Percentiles rank a stretch among this genome's conserved stretches.
These are phyloP conservation scores for Candida broadrunensis DNA, from an alignment of 805 yeast species.

Conservation along the genomic window DNA sequence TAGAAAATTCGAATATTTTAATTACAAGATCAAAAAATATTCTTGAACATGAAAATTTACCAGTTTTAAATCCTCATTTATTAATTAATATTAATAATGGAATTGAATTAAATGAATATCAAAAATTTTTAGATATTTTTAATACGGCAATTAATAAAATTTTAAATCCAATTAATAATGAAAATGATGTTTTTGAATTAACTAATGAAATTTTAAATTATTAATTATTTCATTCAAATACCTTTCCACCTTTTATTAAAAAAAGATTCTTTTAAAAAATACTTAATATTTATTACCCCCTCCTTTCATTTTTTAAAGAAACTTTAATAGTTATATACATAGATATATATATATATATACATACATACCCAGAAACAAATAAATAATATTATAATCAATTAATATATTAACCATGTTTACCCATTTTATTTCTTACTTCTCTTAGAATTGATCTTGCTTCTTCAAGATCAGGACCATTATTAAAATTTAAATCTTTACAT, in stretches of 20 bases:
- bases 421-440: slow-evolving; percentile 63
- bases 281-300: too few species aligned
- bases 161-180: slow-evolving; percentile 17
- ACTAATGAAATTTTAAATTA: slow-evolving; percentile 22
- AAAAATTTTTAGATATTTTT: slow-evolving; percentile 19
- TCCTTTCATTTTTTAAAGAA: too few species aligned
- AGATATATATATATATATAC: too few species aligned
- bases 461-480: slow-evolving; percentile 77
- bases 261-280: too few species aligned
- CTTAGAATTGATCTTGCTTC: slow-evolving; percentile 84
- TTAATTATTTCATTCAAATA: slow-evolving; percentile 2
- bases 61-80: slow-evolving; percentile 42
- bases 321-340: too few species aligned
- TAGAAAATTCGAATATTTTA: slow-evolving; percentile 51
- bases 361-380: too few species aligned
- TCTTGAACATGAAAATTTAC: slow-evolving; percentile 70
- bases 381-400: too few species aligned
- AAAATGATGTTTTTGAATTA: slow-evolving; percentile 23
- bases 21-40: slow-evolving; percentile 63
- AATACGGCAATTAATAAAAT: slow-evolving; percentile 17
- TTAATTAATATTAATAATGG: slow-evolving; percentile 29
- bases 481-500: slow-evolving; percentile 59
- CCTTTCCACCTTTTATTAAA: too few species aligned
- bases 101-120: slow-evolving; percentile 24
- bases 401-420: too few species aligned